These are phyloP conservation scores for grape (Vitis vinifera) DNA, from an alignment of 164 flowering plant genomes.

Conservation along the genomic window ASM3070453v1 NC_081807.1:2445501-2446000, in stretches of 20 bases:
- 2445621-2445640: conserved; percentile 78
- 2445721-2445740: conserved; percentile 12
- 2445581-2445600: conserved; percentile 76
- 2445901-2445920: conserved; percentile 4
- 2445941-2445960: background rate
- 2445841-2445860: conserved; percentile 93
- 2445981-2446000: background rate
- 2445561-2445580: conserved; percentile 85
- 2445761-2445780: conserved; percentile 69
- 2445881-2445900: conserved; percentile 28
- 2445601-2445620: conserved; percentile 98
- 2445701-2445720: background rate
- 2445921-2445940: too few relatives aligned
- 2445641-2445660: conserved; percentile 27
- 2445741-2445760: conserved; percentile 91
- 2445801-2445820: conserved; percentile 47
- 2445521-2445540: conserved; percentile 99
- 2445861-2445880: conserved; percentile 93
- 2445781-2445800: conserved; percentile 55
- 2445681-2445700: too few relatives aligned
- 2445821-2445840: conserved; percentile 72
- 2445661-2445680: background rate
- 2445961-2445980: background rate
- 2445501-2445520: conserved; percentile 54
- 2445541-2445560: conserved; percentile 79